Evolutionary conservation across 441 rosid genomes (phyloP).

Genomic region (Iberis amara): DNA sequence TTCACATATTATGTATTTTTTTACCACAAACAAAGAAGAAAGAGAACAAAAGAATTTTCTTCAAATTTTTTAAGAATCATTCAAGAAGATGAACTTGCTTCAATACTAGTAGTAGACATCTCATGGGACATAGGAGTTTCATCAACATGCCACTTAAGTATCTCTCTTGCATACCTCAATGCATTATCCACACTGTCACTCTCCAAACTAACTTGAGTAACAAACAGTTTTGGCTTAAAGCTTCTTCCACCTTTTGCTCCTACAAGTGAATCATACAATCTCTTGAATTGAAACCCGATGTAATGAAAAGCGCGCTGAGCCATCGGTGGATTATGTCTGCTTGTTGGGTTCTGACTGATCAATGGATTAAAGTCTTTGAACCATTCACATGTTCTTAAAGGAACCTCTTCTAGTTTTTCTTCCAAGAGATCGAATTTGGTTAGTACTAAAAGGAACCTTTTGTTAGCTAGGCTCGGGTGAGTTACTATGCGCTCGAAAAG

Average conservation of each 20-base stretch:
- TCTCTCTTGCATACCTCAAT: slow-evolving; percentile 45
- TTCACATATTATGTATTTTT: slow-evolving; percentile 8
- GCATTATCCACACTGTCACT: slow-evolving; percentile 46
- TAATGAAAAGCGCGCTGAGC: slow-evolving; percentile 55
- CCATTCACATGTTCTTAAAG: slow-evolving; percentile 53
- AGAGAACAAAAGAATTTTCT: not conserved
- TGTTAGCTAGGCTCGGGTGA: slow-evolving; percentile 41
- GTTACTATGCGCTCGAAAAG: slow-evolving; percentile 44
- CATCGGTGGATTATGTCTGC: slow-evolving; percentile 36
- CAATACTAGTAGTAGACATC: slow-evolving; percentile 45
- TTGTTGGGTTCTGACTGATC: slow-evolving; percentile 41
- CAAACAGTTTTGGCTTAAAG: slow-evolving; percentile 41
- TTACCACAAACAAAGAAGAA: slow-evolving; percentile 6
- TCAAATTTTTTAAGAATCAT: slow-evolving; percentile 16
- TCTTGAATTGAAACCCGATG: slow-evolving; percentile 52
- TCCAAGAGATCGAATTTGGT: slow-evolving; percentile 55
- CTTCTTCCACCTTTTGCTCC: slow-evolving; percentile 20
- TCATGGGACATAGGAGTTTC: slow-evolving; percentile 35
- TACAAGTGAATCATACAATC: slow-evolving; percentile 35
- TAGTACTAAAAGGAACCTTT: slow-evolving; percentile 49
- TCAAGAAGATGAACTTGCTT: slow-evolving; percentile 46
- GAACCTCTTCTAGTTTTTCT: slow-evolving; percentile 46
- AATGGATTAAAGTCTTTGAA: slow-evolving; percentile 50
- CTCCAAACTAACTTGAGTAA: slow-evolving; percentile 42
- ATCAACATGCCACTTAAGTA: slow-evolving; percentile 43